Evolutionary conservation across 2,329 filamentous ascomycete species (phyloP).

Genomic region (Nothopassalora personata): DNA sequence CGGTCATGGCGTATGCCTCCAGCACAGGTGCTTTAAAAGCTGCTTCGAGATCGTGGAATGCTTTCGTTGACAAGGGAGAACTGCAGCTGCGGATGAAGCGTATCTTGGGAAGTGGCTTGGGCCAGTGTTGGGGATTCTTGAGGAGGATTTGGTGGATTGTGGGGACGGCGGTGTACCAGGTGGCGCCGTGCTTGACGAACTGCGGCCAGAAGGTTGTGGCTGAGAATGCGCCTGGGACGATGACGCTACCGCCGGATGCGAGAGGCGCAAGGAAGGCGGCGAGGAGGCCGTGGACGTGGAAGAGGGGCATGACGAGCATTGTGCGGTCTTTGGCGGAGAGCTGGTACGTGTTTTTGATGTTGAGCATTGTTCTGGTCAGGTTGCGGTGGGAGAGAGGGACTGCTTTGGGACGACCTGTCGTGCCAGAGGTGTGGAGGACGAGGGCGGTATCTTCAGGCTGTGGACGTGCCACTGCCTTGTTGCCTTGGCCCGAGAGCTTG

Average conservation of each 20-base stretch:
- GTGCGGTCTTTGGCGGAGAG: slow-evolving; percentile 68
- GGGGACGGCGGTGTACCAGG: slow-evolving; percentile 91
- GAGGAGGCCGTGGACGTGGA: slow-evolving; percentile 84
- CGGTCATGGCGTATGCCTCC: slow-evolving; percentile 90
- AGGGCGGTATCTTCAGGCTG: slow-evolving; percentile 73
- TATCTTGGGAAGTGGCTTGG: slow-evolving; percentile 64
- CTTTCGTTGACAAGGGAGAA: slow-evolving; percentile 74
- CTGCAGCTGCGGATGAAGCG: slow-evolving; percentile 87
- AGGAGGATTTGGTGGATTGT: slow-evolving; percentile 88
- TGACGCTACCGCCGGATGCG: slow-evolving; percentile 67
- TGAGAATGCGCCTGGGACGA: slow-evolving; percentile 75
- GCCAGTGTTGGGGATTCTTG: slow-evolving; percentile 56
- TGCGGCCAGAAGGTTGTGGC: slow-evolving; percentile 77
- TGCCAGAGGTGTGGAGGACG: slow-evolving; percentile 78
- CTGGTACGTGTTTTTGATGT: slow-evolving; percentile 73
- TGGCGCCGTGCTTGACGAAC: slow-evolving; percentile 67
- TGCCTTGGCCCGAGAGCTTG: slow-evolving; percentile 53
- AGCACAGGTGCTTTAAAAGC: slow-evolving; percentile 74
- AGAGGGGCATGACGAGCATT: slow-evolving; percentile 83
- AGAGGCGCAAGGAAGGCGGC: slow-evolving; percentile 77
- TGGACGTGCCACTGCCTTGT: slow-evolving; percentile 48
- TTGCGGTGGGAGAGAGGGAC: slow-evolving; percentile 78
- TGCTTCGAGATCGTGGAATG: slow-evolving; percentile 72
- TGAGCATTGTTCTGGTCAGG: slow-evolving; percentile 74
- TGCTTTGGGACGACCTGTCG: slow-evolving; percentile 79